Evolutionary conservation across 148 eudicot species (phyloP).

Genomic region (Dianthus caryophyllus): DNA sequence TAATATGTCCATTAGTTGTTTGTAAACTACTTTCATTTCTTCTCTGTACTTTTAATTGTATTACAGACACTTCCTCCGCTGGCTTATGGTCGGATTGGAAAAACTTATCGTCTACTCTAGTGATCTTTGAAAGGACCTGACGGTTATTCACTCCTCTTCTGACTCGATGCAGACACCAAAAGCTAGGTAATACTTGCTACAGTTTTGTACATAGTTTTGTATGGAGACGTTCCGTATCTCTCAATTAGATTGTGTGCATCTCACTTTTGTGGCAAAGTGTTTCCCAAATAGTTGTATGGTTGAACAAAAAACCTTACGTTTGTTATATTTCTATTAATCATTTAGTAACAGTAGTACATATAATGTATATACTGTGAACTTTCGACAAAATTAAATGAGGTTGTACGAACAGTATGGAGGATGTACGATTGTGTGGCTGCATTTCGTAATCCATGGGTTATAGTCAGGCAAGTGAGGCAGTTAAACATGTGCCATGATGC

Average conservation of each 20-base stretch:
- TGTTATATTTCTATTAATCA: too few relatives aligned
- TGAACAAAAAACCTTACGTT: too few relatives aligned
- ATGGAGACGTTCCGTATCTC: too few relatives aligned
- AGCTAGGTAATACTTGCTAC: slow-evolving; percentile 44
- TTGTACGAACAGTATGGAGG: not conserved
- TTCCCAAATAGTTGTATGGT: too few relatives aligned
- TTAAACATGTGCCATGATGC: slow-evolving; percentile 8
- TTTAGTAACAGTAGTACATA: too few relatives aligned
- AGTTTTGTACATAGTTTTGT: not conserved
- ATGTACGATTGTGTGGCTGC: not conserved
- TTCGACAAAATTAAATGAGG: not conserved
- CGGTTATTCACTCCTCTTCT: slow-evolving; percentile 4
- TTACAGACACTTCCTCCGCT: slow-evolving; percentile 16
- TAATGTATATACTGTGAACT: too few relatives aligned
- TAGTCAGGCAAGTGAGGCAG: not conserved
- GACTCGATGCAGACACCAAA: slow-evolving; percentile 68
- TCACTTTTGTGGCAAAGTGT: too few relatives aligned
- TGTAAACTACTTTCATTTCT: slow-evolving; percentile 22
- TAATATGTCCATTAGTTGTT: slow-evolving; percentile 23
- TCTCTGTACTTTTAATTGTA: slow-evolving; percentile 14
- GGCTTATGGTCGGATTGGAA: slow-evolving; percentile 5
- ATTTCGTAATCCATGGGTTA: not conserved
- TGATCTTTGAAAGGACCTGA: slow-evolving; percentile 22
- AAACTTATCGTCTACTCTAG: slow-evolving; percentile 31
- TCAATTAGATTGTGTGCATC: too few relatives aligned